phyloP scores from a whole-genome alignment of 305 asterid genomes.

The Fraxinus baroniana region DNA sequence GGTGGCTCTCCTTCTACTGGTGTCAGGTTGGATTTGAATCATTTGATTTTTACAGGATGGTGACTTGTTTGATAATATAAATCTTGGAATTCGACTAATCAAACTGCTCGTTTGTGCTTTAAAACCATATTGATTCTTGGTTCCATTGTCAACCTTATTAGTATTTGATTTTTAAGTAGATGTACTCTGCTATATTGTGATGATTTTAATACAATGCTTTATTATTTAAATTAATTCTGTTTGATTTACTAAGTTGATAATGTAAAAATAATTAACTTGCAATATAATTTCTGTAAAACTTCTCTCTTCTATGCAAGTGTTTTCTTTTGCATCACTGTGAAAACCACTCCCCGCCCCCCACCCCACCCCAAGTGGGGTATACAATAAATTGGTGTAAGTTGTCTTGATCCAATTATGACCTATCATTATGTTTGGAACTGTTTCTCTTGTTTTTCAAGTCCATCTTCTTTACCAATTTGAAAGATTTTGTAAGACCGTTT shows the following conservation, averaged over 20 bases:
- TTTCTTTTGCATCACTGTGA: neutral
- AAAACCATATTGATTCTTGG: neutral
- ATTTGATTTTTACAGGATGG: neutral
- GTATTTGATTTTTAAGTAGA: neutral
- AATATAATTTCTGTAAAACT: neutral
- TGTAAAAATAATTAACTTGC: neutral
- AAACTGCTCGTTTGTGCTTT: neutral
- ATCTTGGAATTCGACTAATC: neutral
- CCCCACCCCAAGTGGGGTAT: neutral
- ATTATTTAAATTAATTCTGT: neutral
- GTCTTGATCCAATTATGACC: slow-evolving; percentile 24
- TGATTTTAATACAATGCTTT: neutral
- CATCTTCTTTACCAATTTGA: neutral
- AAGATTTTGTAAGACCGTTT: neutral
- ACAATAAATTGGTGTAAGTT: slow-evolving; percentile 6
- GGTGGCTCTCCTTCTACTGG: slow-evolving; percentile 47
- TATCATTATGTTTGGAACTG: slow-evolving; percentile 26
- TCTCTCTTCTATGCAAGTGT: neutral
- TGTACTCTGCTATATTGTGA: too few relatives aligned
- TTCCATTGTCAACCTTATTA: neutral
- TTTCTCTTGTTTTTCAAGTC: slow-evolving; percentile 14
- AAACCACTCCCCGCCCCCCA: neutral
- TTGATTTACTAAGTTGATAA: neutral
- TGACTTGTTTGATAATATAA: neutral
- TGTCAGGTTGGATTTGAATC: slow-evolving; percentile 52